Conservation (phyloP, 495 filamentous ascomycete species). For the Tuber umbilicatum region DNA sequence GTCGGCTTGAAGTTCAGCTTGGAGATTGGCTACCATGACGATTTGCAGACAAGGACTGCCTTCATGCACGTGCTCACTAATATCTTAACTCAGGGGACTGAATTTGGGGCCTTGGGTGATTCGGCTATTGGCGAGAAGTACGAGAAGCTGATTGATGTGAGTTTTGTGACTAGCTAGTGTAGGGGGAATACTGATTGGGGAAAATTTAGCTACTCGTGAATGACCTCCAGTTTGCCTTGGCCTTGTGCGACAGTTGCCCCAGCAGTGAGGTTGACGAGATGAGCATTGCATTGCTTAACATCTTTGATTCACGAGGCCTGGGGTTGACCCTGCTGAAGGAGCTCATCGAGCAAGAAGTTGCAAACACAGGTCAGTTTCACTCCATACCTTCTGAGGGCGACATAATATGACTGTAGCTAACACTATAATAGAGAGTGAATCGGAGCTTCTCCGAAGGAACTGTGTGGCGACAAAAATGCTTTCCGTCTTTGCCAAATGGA, state of each 20-base stretch:
- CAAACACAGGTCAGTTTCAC: conserved; percentile 50
- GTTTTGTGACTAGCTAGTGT: conserved; percentile 13
- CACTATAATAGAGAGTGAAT: conserved; percentile 50
- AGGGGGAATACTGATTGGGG: neutral
- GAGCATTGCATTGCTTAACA: conserved; percentile 57
- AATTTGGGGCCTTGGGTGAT: conserved; percentile 60
- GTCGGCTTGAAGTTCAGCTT: conserved; percentile 60
- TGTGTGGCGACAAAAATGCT: conserved; percentile 65
- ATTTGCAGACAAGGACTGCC: conserved; percentile 59
- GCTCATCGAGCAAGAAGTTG: conserved; percentile 59
- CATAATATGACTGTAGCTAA: conserved; percentile 18
- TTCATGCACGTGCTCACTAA: conserved; percentile 63
- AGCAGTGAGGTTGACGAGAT: conserved; percentile 60
- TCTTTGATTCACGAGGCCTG: conserved; percentile 58
- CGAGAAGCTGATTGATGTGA: conserved; percentile 54
- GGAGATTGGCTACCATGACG: conserved; percentile 61
- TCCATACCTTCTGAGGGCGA: neutral
- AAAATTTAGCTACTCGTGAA: conserved; percentile 51
- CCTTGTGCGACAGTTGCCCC: conserved; percentile 58
- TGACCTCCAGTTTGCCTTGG: conserved; percentile 55
- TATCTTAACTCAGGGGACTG: conserved; percentile 60
- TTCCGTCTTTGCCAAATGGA: conserved; percentile 62
- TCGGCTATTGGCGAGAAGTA: conserved; percentile 60
- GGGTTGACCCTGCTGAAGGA: conserved; percentile 57
- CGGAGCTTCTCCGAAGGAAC: conserved; percentile 56